Evolutionary conservation across 768 basidiomycete genomes (phyloP), one percentile per base, ranked within the genome.

Genomic region (Filobasidium floriforme): DNA sequence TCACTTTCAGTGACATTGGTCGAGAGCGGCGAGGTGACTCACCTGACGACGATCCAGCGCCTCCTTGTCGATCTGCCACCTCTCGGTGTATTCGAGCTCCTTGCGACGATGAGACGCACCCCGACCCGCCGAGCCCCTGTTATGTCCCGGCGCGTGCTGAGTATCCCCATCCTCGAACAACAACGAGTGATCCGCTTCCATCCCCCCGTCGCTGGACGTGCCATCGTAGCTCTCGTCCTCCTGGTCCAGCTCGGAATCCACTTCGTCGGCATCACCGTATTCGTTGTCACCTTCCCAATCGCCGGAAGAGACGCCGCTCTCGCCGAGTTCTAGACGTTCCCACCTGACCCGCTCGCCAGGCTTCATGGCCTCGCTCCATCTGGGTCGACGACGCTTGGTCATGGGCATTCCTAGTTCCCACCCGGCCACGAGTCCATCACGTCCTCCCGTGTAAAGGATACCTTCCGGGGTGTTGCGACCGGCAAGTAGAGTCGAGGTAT

Each of bases 361-460:
- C 14, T 14, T 41, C 49, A 60, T 71, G 72, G 62, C 72, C 14
- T 46, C 57, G 22, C 5, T 59, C 66, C 60, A 75, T 66, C 71
- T 65, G 19, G 66, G 72, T 24, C 70, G 77, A 26, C 70, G 76
- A 41, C 86, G 77, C 43, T 81, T 77, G 71, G 80, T 84, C 83
- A 87, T 85, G 10, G 84, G 80, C 11, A 91, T 80, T 4, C 83
- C 85, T 28, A 93, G 82, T 73, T 96, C 92, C 89, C 91, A 93
- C 10, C 88, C 85, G 44, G 92, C 86, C 55, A 94, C 82, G 51
- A 91, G 81, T 0, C 92, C 92, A 80, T 96, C 92, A 65, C 92
- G 82, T 26, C 90, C 92, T 29, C 88, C 92, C 1, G 90, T 86
- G 75, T 96, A 96, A 1, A 96, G 79, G 49, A 96, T 92, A 5